Conservation (phyloP, 2,329 filamentous ascomycete species). For the Fusarium abutilonis region DNA sequence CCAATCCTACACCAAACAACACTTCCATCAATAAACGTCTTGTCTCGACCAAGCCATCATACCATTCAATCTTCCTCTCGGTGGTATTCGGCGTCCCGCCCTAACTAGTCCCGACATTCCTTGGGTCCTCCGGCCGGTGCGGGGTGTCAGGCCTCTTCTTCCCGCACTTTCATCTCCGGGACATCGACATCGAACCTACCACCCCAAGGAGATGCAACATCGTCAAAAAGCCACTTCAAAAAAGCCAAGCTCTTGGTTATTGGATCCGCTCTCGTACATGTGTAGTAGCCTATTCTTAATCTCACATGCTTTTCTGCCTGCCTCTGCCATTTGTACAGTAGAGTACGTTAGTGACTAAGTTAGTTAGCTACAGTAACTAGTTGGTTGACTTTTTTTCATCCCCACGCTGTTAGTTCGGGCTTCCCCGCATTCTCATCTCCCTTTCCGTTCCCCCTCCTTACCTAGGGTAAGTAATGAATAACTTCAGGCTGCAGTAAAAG, state of each 20-base stretch:
- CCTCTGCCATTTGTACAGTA: not conserved
- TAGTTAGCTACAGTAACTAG: not conserved
- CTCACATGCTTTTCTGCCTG: not conserved
- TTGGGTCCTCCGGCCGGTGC: constrained; percentile 27
- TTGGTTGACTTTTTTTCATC: not conserved
- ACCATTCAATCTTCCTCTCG: constrained; percentile 14
- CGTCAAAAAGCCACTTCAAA: constrained; percentile 7
- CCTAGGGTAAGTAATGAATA: not conserved
- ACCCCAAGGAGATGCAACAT: not conserved
- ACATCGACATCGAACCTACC: constrained; percentile 1
- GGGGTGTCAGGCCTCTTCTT: constrained; percentile 19
- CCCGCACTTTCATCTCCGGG: constrained; percentile 40
- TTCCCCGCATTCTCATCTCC: constrained; percentile 7
- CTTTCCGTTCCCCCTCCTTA: not conserved
- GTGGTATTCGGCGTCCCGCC: constrained; percentile 43
- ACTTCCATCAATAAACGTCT: not conserved
- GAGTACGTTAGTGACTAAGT: not conserved
- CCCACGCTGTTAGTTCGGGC: not conserved
- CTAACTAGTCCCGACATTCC: constrained; percentile 28
- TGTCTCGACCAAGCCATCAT: constrained; percentile 7
- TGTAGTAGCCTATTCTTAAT: not conserved
- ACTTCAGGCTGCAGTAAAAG: not conserved
- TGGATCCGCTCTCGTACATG: not conserved
- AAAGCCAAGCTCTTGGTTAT: constrained; percentile 6
- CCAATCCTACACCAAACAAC: not conserved